Evolutionary conservation across 2,329 filamentous ascomycete species (phyloP), one percentile per base, ranked within the genome.

Genomic region (Fusarium nematophilum): DNA sequence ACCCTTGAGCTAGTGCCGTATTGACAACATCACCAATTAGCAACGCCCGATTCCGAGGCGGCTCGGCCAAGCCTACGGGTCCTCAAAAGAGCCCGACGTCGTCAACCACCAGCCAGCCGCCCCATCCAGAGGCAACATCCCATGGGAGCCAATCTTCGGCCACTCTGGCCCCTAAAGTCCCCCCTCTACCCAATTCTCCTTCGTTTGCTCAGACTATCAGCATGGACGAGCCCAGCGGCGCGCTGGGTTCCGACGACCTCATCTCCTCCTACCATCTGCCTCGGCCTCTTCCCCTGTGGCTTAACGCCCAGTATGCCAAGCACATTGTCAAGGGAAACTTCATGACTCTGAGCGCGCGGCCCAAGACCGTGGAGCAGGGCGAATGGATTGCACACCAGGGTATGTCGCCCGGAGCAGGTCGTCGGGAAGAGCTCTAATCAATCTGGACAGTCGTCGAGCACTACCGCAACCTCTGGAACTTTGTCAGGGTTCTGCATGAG

Each of bases 281-380:
- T 55, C 83, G 86, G 33, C 85, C 86, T 26, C 79, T 87, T 56
- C 91, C 91, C 33, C 59, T 70, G 38, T 93, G 91, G 87, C 86
- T 93, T 69, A 90, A 91, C 70, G 84, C 89, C 45, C 80, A 86
- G 62, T 90, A 91, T 72, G 89, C 91, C 53, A 91, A 90, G 73
- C 88, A 97, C 72, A 96, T 97, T 65, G 93, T 97, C 71, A 96
- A 95, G 81, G 94, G 94, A 52, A 98, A 97, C 79, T 97, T 98
- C 73, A 92, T 97, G 89, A 97, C 94, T n/a, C 79, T 98, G 59
- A 96, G 94, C 70, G 92, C 93, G 44, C 90, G 93, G 73, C 94
- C 94, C 21, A 93, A 94, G 80, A 93, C 95, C 58, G 91, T 98
- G 43, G 94, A 97, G 71, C 87, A 93, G 73, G 94, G 92, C 65